These are phyloP conservation scores for Pythium myriotylum DNA, from an alignment of 352 stramenopile genomes.

Conservation along the genomic window DNA sequence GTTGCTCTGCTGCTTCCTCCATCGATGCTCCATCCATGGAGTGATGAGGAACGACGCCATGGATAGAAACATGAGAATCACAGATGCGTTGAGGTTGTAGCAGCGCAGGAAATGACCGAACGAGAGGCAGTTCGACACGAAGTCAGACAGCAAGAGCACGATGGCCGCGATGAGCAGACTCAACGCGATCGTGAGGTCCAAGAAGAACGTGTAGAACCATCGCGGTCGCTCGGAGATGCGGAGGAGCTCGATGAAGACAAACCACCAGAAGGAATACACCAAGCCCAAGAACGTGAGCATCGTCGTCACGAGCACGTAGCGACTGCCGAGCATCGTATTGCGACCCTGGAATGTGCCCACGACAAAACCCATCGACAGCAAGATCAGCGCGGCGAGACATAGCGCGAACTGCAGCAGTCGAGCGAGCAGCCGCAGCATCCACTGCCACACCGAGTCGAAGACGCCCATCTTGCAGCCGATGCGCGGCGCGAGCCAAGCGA, in stretches of 20 bases:
- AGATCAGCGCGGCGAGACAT: slow-evolving; percentile 25
- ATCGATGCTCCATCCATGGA: slow-evolving; percentile 21
- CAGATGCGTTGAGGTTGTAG: slow-evolving; percentile 24
- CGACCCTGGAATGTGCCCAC: slow-evolving; percentile 27
- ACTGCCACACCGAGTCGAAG: slow-evolving; percentile 27
- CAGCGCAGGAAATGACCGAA: slow-evolving; percentile 31
- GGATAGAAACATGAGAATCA: slow-evolving; percentile 24
- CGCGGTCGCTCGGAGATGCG: slow-evolving; percentile 20
- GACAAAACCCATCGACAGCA: slow-evolving; percentile 26
- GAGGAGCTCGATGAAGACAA: slow-evolving; percentile 26
- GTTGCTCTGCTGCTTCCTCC: background rate
- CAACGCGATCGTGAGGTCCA: slow-evolving; percentile 28
- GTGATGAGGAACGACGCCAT: slow-evolving; percentile 25
- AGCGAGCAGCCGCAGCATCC: slow-evolving; percentile 18
- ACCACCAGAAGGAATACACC: slow-evolving; percentile 29
- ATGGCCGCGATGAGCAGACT: slow-evolving; percentile 23
- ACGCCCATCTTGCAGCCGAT: slow-evolving; percentile 22
- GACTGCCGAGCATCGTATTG: slow-evolving; percentile 18
- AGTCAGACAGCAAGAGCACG: slow-evolving; percentile 28
- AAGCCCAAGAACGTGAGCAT: slow-evolving; percentile 27
- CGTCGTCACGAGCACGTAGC: slow-evolving; percentile 25
- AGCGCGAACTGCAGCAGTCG: slow-evolving; percentile 26
- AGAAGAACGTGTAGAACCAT: slow-evolving; percentile 9
- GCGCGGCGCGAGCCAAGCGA: slow-evolving; percentile 13
- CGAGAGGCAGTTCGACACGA: slow-evolving; percentile 28